Base-by-base conservation (phyloP, 1,139 yeast genomes). In the Saccharomyces hybrid region DNA sequence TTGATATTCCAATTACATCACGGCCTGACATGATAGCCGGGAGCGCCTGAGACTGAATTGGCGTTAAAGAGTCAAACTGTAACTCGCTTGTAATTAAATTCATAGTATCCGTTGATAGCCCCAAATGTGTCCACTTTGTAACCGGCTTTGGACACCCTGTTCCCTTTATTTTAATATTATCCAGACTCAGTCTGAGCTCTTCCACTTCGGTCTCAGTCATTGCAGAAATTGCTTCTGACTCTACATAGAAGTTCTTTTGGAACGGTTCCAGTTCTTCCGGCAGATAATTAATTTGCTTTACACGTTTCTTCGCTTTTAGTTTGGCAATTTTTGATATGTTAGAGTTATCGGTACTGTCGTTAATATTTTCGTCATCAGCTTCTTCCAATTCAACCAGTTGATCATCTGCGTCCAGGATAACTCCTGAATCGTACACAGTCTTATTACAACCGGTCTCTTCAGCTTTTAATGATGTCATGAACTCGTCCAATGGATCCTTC, bases 1-100 rank as follows among this genome's bases (percentile, higher is more conserved):
- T 89, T 0, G 99, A 98, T 32, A 93, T 86, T 5, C 97, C 98
- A 53, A 95, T 86, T 3, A 93, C 81, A 73, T 95, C 98, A 55
- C 88, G 72, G 0, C 99, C 98, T 4, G 86, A 77, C 93, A 93
- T 86, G 16, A 90, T 82, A 0, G 91, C 86, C 0, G 99, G 99
- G 16, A 91, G 76, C 0, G 97, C 91, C 66, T 91, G 97, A 0
- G 91, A 78, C 69, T 95, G 99, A 56, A 95, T 89, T 0, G 97
- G 81, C 0, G 97, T 88, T 0, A 98, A 63, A 5, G 55, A 50
- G 4, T 58, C 56, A 55, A 61, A 70, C 11, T 59, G 59, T 11
- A 68, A 55, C 21, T 53, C 72, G 1, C 78, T 75, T 1, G 72
- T 63, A 19, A 90, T 75, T 0, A 81, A 76, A 2, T 76, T 71